Evolutionary conservation across 495 filamentous ascomycete species (phyloP).

Genomic region (Halenospora varia): DNA sequence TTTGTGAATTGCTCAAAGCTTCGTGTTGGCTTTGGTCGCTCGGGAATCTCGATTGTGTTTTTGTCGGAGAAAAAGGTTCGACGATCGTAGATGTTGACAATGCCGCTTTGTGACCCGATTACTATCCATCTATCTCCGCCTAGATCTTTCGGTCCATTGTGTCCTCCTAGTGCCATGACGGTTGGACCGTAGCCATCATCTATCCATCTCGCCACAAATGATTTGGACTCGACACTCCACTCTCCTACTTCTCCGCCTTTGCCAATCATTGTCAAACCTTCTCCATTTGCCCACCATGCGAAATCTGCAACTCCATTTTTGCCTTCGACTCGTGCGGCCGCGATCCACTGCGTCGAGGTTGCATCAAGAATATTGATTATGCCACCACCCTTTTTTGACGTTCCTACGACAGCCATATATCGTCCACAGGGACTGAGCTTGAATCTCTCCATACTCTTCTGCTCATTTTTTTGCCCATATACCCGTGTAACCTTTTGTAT

Average conservation of each 20-base stretch:
- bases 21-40: conserved; percentile 63
- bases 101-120: conserved; percentile 75
- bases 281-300: conserved; percentile 83
- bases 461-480: conserved; percentile 77
- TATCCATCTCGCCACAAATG: conserved; percentile 74
- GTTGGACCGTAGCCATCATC: conserved; percentile 90
- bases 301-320: conserved; percentile 82
- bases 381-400: conserved; percentile 76
- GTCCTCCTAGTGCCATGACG: conserved; percentile 71
- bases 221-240: conserved; percentile 62
- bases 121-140: conserved; percentile 88
- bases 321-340: conserved; percentile 77
- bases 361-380: conserved; percentile 81
- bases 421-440: conserved; percentile 79
- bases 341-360: conserved; percentile 81
- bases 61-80: conserved; percentile 35
- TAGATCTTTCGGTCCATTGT: conserved; percentile 48
- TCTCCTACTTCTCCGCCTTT: conserved; percentile 93
- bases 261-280: conserved; percentile 68
- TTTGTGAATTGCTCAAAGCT: conserved; percentile 84
- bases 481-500: conserved; percentile 75
- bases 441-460: conserved; percentile 87
- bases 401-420: conserved; percentile 76
- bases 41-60: conserved; percentile 48
- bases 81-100: conserved; percentile 92